phyloP scores from a whole-genome alignment of 1,284 basidiomycete species.

The Boletellus deceptivus region DNA sequence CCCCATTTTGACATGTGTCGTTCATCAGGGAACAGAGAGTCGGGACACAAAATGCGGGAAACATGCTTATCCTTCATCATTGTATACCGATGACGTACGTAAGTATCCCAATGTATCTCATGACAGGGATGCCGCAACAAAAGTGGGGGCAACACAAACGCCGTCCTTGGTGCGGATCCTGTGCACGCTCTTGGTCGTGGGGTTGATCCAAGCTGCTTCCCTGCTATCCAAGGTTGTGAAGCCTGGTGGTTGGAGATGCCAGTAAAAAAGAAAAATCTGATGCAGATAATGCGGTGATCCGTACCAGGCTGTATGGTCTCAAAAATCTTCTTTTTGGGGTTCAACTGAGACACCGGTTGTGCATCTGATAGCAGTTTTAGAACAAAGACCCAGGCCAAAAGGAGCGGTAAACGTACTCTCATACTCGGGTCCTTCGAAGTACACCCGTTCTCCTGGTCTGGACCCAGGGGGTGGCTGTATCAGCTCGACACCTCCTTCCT shows the following conservation, averaged over 20 bases:
- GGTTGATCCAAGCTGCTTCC: conserved; percentile 92
- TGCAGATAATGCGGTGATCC: conserved; percentile 2
- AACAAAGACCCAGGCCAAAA: neutral
- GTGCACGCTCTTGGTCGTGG: conserved; percentile 77
- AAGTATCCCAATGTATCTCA: conserved; percentile 40
- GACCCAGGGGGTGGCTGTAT: conserved; percentile 84
- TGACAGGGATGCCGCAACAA: conserved; percentile 85
- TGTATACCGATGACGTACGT: neutral
- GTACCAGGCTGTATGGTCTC: conserved; percentile 88
- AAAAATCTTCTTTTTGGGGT: conserved; percentile 98
- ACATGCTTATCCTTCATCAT: neutral
- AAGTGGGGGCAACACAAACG: conserved; percentile 75
- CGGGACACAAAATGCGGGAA: neutral
- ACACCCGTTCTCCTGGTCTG: conserved; percentile 88
- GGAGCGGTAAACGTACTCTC: conserved; percentile 50
- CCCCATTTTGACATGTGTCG: no score
- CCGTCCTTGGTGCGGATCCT: conserved; percentile 85
- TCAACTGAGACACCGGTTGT: conserved; percentile 77
- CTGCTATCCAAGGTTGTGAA: conserved; percentile 84
- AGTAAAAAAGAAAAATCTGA: conserved; percentile 3
- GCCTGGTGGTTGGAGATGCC: conserved; percentile 39
- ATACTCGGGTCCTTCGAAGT: conserved; percentile 86
- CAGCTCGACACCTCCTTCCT: conserved; percentile 88
- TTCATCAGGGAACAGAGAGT: neutral
- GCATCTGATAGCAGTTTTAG: conserved; percentile 45